A percentile compares a stretch with the other conserved stretches of the same genome.
phyloP scores from a whole-genome alignment of 2,329 filamentous ascomycete genomes.

The Trichoderma endophyticum region DNA sequence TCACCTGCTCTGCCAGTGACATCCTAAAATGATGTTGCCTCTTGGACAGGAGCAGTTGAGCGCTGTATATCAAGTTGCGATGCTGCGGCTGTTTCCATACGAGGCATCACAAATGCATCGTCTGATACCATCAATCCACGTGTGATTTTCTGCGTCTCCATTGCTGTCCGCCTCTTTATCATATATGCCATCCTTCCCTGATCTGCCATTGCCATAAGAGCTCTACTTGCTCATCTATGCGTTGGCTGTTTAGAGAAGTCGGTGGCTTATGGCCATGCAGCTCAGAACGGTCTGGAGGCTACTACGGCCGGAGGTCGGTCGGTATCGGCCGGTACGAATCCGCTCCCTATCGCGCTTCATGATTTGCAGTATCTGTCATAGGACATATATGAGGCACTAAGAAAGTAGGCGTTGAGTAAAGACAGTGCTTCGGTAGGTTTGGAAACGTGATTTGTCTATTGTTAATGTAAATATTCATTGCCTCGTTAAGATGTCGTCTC shows the following conservation, averaged over 20 bases:
- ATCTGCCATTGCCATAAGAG: background rate
- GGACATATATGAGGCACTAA: background rate
- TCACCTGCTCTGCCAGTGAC: background rate
- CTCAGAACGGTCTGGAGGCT: background rate
- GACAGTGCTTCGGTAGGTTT: background rate
- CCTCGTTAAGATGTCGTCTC: slow-evolving; percentile 5
- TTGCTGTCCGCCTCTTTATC: background rate
- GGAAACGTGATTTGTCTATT: background rate
- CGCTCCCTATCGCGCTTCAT: background rate
- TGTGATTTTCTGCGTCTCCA: background rate
- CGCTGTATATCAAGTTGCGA: background rate
- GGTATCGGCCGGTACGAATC: background rate
- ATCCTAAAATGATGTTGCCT: background rate
- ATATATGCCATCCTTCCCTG: background rate
- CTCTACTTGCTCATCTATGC: background rate
- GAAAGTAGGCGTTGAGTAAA: background rate
- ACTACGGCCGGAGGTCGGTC: background rate
- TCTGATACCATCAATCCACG: background rate
- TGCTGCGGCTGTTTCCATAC: background rate
- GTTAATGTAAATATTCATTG: background rate
- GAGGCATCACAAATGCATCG: background rate
- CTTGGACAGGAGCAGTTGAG: background rate
- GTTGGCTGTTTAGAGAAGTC: background rate
- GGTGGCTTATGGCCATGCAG: background rate
- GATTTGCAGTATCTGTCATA: background rate